Evolutionary conservation across 306 rosid species (phyloP), one percentile per base, ranked within the genome.

Genomic region (Cucumis cinereus): DNA sequence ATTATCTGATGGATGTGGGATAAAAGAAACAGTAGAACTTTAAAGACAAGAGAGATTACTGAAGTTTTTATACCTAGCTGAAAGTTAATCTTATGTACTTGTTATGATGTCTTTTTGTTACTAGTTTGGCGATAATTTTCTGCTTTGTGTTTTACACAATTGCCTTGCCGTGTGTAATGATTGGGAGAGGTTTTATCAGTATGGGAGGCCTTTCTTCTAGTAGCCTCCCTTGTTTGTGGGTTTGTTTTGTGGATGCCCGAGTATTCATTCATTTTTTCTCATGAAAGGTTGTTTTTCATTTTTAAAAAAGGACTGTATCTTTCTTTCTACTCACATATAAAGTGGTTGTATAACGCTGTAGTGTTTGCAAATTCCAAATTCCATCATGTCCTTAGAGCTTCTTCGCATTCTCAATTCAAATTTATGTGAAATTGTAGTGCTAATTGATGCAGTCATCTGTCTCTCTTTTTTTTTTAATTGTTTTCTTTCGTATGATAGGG

Each of bases 401-500:
- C 15, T 8, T 24, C 15, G 43, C 19, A 71, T 28, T 69, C 8
- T 50, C 60, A 71, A 16, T 26, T 24, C 22, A 71, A 53, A 49
- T 17, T 47, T 50, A 16, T 56, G 41, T 8, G 59, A 13, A 72
- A 47, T 10, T 28, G 40, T 45, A 15, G 36, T 12, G 36, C 60
- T 50, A 49, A 49, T 28, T 8, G 2, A 26, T 70, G 36, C 26
- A 26, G 56, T 60, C 30, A 43, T 67, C 33, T 30, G 9, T 16
- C 2, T 43, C 30, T n/a, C 54, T 23, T 56, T 68, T 16, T 69
- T 61, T 23, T 55, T 20, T 57, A 16, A 2, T 36, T 13, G 7
- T 17, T 16, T 52, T 52, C 57, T 22, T 52, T 17, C 57, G 1
- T 64, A 61, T 88, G 63, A 59, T 79, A 94, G 99, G 99, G 77